phyloP scores from a whole-genome alignment of 2,329 filamentous ascomycete genomes.

The Fusarium coffeatum region DNA sequence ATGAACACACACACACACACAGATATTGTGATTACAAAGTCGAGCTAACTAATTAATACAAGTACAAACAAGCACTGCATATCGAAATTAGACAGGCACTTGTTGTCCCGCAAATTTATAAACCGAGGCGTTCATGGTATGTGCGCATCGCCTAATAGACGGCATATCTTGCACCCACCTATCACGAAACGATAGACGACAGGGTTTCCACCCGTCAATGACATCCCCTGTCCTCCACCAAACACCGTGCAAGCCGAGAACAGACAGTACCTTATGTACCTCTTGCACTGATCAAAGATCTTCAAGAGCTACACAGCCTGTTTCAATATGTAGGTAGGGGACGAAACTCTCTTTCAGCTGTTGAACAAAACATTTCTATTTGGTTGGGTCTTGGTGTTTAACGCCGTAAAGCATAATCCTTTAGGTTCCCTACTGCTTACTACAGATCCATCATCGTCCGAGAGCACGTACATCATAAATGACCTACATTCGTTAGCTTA shows the following conservation, averaged over 20 bases:
- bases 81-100: constrained; percentile 37
- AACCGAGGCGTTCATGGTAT: constrained; percentile 35
- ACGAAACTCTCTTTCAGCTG: constrained; percentile 35
- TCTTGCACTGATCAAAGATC: neutral
- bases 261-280: constrained; percentile 1
- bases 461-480: constrained; percentile 2
- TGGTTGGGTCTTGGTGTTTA: constrained; percentile 7
- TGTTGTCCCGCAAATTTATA: constrained; percentile 34
- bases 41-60: constrained; percentile 13
- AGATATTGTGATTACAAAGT: constrained; percentile 3
- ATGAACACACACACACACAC: neutral
- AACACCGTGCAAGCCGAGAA: constrained; percentile 32
- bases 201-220: constrained; percentile 26
- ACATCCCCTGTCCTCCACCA: constrained; percentile 20
- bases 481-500: neutral
- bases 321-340: constrained; percentile 29
- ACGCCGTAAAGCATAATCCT: neutral
- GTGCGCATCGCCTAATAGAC: constrained; percentile 38
- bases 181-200: constrained; percentile 40
- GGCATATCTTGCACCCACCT: constrained; percentile 48
- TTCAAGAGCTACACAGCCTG: neutral
- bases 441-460: neutral
- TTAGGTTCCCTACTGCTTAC: constrained; percentile 1
- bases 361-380: constrained; percentile 47
- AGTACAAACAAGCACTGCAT: constrained; percentile 26